phyloP scores from a whole-genome alignment of 352 stramenopile species.

The Globisporangium splendens region DNA sequence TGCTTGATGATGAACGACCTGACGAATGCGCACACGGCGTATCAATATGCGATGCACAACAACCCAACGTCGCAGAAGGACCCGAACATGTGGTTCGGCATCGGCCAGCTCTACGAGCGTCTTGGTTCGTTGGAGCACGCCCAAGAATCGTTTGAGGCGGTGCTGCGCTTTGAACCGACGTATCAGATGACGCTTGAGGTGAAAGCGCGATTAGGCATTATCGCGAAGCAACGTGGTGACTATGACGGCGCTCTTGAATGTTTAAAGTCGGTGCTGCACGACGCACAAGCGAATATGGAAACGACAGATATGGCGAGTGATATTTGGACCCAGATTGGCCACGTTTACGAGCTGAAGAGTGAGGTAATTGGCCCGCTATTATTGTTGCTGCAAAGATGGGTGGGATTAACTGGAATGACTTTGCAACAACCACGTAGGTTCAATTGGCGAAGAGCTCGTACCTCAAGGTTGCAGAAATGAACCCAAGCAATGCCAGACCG shows the following conservation, averaged over 20 bases:
- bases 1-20: slow-evolving; percentile 90
- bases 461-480: slow-evolving; percentile 79
- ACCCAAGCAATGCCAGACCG: slow-evolving; percentile 81
- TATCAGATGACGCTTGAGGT: slow-evolving; percentile 87
- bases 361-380: slow-evolving; percentile 19
- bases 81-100: slow-evolving; percentile 86
- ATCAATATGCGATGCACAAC: slow-evolving; percentile 89
- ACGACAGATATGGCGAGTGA: slow-evolving; percentile 85
- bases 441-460: slow-evolving; percentile 84
- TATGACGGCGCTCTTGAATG: slow-evolving; percentile 78
- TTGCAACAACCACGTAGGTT: slow-evolving; percentile 21
- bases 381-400: no score
- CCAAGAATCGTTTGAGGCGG: slow-evolving; percentile 82
- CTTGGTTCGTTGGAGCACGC: slow-evolving; percentile 80
- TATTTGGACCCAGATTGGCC: slow-evolving; percentile 85
- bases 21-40: slow-evolving; percentile 80
- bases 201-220: slow-evolving; percentile 82
- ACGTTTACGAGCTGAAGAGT: slow-evolving; percentile 86
- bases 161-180: slow-evolving; percentile 80
- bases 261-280: slow-evolving; percentile 80
- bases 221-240: slow-evolving; percentile 79
- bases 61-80: slow-evolving; percentile 86
- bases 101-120: slow-evolving; percentile 83
- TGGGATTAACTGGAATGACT: no score
- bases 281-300: slow-evolving; percentile 77